Evolutionary conservation across 345 rosid species (phyloP).

Genomic region (Crucihimalaya himalaica): DNA sequence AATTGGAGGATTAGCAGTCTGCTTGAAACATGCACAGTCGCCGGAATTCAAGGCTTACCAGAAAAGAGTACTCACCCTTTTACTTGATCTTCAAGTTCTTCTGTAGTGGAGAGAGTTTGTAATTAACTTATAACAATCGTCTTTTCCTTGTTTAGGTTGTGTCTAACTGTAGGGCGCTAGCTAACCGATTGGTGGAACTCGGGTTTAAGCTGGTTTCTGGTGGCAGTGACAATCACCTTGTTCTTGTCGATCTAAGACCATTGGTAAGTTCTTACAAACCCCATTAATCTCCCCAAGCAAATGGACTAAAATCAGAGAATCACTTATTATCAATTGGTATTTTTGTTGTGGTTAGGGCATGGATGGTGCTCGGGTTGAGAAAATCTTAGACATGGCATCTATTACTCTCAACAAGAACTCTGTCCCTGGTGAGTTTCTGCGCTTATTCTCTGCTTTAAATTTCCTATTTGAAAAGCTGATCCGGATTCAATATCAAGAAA

Average conservation of each 20-base stretch:
- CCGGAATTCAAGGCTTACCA: constrained; percentile 74
- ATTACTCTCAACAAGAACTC: constrained; percentile 94
- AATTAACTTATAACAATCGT: not conserved
- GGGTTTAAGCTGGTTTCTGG: constrained; percentile 90
- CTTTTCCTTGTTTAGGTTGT: constrained; percentile 57
- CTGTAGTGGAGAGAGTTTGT: not conserved
- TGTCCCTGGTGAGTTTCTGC: constrained; percentile 64
- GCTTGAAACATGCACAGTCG: constrained; percentile 81
- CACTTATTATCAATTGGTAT: not conserved
- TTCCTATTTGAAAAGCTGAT: too few relatives aligned
- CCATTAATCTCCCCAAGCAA: not conserved
- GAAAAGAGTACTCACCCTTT: constrained; percentile 53
- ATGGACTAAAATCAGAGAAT: not conserved
- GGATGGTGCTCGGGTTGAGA: constrained; percentile 93
- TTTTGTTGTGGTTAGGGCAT: constrained; percentile 53
- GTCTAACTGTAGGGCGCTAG: constrained; percentile 77
- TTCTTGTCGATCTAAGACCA: constrained; percentile 88
- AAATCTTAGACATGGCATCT: constrained; percentile 92
- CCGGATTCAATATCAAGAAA: not conserved
- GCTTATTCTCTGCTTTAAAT: too few relatives aligned
- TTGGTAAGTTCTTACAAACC: constrained; percentile 50
- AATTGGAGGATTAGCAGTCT: constrained; percentile 87
- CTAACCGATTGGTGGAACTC: constrained; percentile 64
- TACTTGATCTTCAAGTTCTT: not conserved
- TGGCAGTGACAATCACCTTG: constrained; percentile 90